Evolutionary conservation across 176 grass and related monocot genomes (phyloP), one percentile per base, ranked within the genome.

Genomic region (Carex scoparia): DNA sequence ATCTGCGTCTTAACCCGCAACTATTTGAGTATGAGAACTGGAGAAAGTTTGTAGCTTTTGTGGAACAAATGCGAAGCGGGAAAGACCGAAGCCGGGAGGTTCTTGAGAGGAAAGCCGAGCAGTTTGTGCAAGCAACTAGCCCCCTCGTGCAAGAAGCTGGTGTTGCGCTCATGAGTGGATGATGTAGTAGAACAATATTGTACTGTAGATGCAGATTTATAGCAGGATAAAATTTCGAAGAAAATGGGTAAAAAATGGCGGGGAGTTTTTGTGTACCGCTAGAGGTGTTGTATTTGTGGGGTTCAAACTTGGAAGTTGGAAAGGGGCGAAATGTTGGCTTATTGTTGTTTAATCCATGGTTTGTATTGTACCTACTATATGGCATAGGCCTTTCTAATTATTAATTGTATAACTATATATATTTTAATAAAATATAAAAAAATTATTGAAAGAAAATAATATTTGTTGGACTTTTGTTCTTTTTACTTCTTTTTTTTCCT

Each of bases 1-100:
- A 93, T 89, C 89, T 97, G 30, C 86, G 94, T 23, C 87, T 97
- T 81, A 87, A 86, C 0, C 86, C 91, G 40, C 86, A 92, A 65
- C 82, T 94, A 0, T 97, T 97, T 61, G 78, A 89, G 65, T 77
- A 86, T 31, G 85, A 92, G 44, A 94, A 90, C 86, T 97, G 91
- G 94, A 66, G 46, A 65, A 86, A 87, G 18, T 97, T 93, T 88
- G 89, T 87, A 6, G 81, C 84, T 13, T 97, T 97, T 77, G 86
- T 97, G 15, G 86, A 87, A 76, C 82, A 88, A 68, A 94, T 94
- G 92, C 84, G 81, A 13, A 49, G 18, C 3, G 65, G 38, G 49
- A 31, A 54, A 35, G 82, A 84, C 54, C 37, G 65, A 72, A 88
- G 81, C 86, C 65, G 86, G 53, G 88, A 93, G 86, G 76, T 85